Conservation (phyloP, 176 grass and related monocot genomes). For the Hordeum marinum region DNA sequence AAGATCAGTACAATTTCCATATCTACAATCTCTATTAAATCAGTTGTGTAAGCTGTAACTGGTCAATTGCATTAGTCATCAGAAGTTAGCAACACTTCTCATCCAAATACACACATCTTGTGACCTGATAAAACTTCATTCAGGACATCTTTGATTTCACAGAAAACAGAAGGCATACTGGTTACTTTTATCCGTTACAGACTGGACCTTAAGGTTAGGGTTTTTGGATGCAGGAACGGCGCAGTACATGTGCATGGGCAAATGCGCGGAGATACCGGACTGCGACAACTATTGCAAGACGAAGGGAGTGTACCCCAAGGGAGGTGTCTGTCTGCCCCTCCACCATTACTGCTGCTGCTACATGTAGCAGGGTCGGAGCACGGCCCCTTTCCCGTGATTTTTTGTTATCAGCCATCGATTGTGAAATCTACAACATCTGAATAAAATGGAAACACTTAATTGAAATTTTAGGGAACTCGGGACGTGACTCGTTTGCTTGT, state of each 20-base stretch:
- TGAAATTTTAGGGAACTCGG: neutral
- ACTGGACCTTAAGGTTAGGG: neutral
- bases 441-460: neutral
- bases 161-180: neutral
- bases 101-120: neutral
- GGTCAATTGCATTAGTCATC: neutral
- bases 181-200: neutral
- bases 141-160: neutral
- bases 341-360: neutral
- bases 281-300: neutral
- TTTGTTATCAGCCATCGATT: neutral
- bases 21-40: neutral
- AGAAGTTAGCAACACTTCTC: neutral
- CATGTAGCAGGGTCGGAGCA: neutral
- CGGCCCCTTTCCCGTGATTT: neutral
- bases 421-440: neutral
- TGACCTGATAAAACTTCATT: neutral
- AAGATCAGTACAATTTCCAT: neutral
- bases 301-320: neutral
- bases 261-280: neutral
- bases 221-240: neutral
- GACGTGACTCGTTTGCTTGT: neutral
- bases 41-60: neutral
- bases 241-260: neutral
- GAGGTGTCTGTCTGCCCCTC: neutral